phyloP scores from a whole-genome alignment of 1,139 yeast species.

The Blastobotrys illinoisensis region DNA sequence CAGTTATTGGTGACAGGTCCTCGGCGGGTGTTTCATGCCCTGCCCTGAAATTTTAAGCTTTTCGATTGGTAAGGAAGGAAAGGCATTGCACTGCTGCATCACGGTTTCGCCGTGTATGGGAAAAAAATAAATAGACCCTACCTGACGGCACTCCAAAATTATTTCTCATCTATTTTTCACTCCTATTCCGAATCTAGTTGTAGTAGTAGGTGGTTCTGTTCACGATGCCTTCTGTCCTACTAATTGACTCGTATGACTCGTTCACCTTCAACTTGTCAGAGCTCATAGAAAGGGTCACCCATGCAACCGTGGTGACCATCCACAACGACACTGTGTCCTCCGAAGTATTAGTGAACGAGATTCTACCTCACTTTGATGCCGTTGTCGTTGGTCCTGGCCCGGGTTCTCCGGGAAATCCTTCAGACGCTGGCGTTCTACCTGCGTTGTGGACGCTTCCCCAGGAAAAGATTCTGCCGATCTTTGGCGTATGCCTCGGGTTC shows the following conservation, averaged over 20 bases:
- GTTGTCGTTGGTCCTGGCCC: slow-evolving; percentile 96
- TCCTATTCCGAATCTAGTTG: neutral
- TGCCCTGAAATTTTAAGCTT: neutral
- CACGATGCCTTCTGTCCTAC: slow-evolving; percentile 41
- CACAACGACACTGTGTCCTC: slow-evolving; percentile 65
- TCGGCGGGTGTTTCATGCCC: neutral
- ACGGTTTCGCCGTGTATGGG: neutral
- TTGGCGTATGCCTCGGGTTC: slow-evolving; percentile 92
- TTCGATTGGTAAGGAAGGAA: neutral
- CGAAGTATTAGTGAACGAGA: slow-evolving; percentile 36
- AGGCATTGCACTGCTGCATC: neutral
- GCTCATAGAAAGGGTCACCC: slow-evolving; percentile 52
- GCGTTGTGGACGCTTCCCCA: slow-evolving; percentile 38
- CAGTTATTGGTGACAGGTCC: neutral
- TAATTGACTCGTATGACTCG: slow-evolving; percentile 92
- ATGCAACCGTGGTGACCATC: slow-evolving; percentile 56
- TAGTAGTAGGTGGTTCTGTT: neutral
- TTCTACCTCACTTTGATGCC: slow-evolving; percentile 55
- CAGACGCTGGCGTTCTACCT: slow-evolving; percentile 75
- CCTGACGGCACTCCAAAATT: neutral
- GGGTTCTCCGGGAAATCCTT: slow-evolving; percentile 64
- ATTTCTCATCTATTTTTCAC: neutral
- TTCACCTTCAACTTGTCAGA: slow-evolving; percentile 78
- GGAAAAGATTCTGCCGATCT: slow-evolving; percentile 50
- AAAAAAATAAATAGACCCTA: neutral